A percentile compares a stretch with the other conserved stretches of the same genome.
Evolutionary conservation across 2,329 filamentous ascomycete species (phyloP).

Genomic region (Fusarium veterinarium): DNA sequence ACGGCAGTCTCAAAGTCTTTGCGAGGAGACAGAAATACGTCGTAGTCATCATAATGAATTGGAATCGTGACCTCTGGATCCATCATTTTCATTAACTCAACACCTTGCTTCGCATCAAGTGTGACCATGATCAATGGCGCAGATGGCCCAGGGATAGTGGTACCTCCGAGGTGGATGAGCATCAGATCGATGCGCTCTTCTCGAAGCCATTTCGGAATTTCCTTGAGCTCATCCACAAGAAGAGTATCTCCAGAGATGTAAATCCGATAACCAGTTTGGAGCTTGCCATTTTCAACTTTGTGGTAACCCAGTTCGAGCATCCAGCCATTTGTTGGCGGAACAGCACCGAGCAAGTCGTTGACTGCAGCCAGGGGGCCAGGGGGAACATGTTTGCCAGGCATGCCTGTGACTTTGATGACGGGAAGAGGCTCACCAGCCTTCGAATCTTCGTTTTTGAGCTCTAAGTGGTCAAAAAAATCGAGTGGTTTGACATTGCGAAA

Average conservation of each 20-base stretch:
- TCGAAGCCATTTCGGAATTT: slow-evolving; percentile 67
- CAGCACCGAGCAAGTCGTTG: slow-evolving; percentile 54
- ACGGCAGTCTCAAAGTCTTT: slow-evolving; percentile 70
- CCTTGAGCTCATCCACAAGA: slow-evolving; percentile 64
- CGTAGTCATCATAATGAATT: slow-evolving; percentile 74
- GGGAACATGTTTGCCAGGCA: slow-evolving; percentile 73
- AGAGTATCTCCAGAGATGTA: slow-evolving; percentile 77
- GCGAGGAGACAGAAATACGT: slow-evolving; percentile 69
- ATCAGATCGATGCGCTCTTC: slow-evolving; percentile 71
- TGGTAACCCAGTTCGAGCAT: slow-evolving; percentile 70
- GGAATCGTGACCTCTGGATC: slow-evolving; percentile 71
- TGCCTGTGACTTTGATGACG: slow-evolving; percentile 64
- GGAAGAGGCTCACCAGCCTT: slow-evolving; percentile 50
- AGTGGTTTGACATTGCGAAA: slow-evolving; percentile 67
- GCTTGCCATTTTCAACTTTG: slow-evolving; percentile 36
- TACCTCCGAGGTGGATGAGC: slow-evolving; percentile 74
- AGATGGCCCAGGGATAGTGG: slow-evolving; percentile 70
- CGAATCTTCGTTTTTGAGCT: slow-evolving; percentile 19
- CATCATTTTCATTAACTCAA: slow-evolving; percentile 69
- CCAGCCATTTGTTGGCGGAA: slow-evolving; percentile 76
- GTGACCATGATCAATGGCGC: slow-evolving; percentile 74
- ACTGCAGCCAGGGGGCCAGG: slow-evolving; percentile 52
- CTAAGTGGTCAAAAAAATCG: slow-evolving; percentile 65
- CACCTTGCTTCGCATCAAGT: slow-evolving; percentile 73
- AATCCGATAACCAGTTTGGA: slow-evolving; percentile 66